Base-by-base conservation (phyloP, 306 rosid genomes). In the Echinosophora koreensis region DNA sequence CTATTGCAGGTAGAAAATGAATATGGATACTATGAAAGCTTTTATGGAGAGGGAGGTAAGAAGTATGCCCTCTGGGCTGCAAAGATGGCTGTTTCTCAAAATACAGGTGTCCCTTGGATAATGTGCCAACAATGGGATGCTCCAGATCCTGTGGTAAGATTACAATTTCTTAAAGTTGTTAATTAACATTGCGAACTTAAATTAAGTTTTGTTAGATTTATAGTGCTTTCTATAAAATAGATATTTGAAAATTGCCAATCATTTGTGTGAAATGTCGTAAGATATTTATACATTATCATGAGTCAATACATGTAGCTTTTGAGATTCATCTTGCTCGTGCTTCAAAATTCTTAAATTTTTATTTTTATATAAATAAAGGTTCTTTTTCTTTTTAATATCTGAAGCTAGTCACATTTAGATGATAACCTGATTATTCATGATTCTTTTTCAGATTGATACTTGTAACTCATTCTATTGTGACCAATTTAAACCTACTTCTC, bases 71-170 rank as follows among this genome's bases (percentile, higher is more conserved):
- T 78, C 86, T 94, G 98, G 97, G 91, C 97, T 79, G 98, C 98
- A 80, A 87, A 80, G 70, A 92, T 90, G 97, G 98, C 98, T 59
- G 93, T 94, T 71, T 83, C 96, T 73, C 97, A 90, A 75, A 90
- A 94, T 78, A 87, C 63, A n/a, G 91, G 96, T 5, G 94, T 92
- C 72, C 97, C 97, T 74, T 92, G 97, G 98, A 90, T 91, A 71
- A 91, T 94, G 98, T 94, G 98, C 85, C 98, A 91, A 72, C 98
- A 92, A 78, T 92, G 76, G 82, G 98, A 94, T 88, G 97, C 98
- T 85, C 97, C 98, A 72, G 93, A 90, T 67, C 86, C 94, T 79
- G 98, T 94, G 94, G 98, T 94, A 74, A 63, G 83, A 57, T 34
- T 62, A 51, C 79, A 22, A 22, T 60, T 78, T 83, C 16, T 47